phyloP scores from a whole-genome alignment of 2,329 filamentous ascomycete species.

The Pseudovirgaria hyperparasitica region DNA sequence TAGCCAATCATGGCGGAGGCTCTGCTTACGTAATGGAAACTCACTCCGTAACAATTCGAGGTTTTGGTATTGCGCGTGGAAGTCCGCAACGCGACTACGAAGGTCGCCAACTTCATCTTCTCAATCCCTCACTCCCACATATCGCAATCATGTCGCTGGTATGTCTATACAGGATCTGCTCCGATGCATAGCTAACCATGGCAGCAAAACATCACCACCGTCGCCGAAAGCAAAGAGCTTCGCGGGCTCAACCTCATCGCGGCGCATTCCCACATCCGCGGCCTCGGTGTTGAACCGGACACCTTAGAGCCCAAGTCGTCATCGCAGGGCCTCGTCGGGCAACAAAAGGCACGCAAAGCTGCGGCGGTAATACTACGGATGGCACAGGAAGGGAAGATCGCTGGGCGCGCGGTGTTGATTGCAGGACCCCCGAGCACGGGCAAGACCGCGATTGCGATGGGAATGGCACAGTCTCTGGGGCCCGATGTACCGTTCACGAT shows the following conservation, averaged over 20 bases:
- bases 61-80: too few species aligned
- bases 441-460: conserved; percentile 97
- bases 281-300: conserved; percentile 83
- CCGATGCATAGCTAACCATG: too few species aligned
- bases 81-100: too few species aligned
- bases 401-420: conserved; percentile 85
- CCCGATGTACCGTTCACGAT: conserved; percentile 93
- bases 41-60: too few species aligned
- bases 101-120: too few species aligned
- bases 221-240: conserved; percentile 92
- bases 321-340: conserved; percentile 89
- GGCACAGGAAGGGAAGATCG: conserved; percentile 98
- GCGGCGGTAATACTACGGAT: conserved; percentile 95
- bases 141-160: too few species aligned
- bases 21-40: too few species aligned
- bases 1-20: too few species aligned
- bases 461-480: conserved; percentile 92
- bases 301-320: conserved; percentile 74
- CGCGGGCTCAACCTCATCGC: conserved; percentile 94
- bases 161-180: too few species aligned
- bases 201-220: conserved; percentile 71
- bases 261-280: conserved; percentile 94
- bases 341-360: conserved; percentile 92
- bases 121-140: too few species aligned
- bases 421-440: conserved; percentile 93